A percentile compares a stretch with the other conserved stretches of the same genome.
Evolutionary conservation across 177 flowering plant genomes (phyloP).

Genomic region (Telopea speciosissima): DNA sequence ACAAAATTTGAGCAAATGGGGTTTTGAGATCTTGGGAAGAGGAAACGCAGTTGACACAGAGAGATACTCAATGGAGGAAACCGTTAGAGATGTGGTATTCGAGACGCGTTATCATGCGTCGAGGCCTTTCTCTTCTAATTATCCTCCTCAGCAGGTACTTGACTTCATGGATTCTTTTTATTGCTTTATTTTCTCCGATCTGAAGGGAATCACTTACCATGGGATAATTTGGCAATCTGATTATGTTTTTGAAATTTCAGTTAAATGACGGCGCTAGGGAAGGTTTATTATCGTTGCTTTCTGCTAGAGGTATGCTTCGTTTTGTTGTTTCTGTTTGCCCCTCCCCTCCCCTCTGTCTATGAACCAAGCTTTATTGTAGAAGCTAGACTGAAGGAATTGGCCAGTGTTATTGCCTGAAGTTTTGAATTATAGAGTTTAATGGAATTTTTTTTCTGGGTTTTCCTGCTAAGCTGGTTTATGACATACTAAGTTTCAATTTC

Average conservation of each 20-base stretch:
- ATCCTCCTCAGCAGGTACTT: slow-evolving; percentile 55
- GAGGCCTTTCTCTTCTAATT: slow-evolving; percentile 46
- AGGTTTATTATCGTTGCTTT: slow-evolving; percentile 34
- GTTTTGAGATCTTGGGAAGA: slow-evolving; percentile 14
- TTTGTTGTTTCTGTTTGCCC: not conserved
- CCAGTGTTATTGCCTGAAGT: not conserved
- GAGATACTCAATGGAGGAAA: slow-evolving; percentile 26
- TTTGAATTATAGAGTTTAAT: not conserved
- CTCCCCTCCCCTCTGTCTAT: too few species aligned
- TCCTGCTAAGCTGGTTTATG: not conserved
- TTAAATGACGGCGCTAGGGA: slow-evolving; percentile 32
- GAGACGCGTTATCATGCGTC: slow-evolving; percentile 65
- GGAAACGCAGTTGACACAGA: not conserved
- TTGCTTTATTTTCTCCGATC: not conserved
- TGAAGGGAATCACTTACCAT: not conserved
- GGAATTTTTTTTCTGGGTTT: not conserved
- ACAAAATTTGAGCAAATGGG: slow-evolving; percentile 12
- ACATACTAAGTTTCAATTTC: not conserved
- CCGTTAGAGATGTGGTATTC: slow-evolving; percentile 42
- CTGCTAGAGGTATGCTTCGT: slow-evolving; percentile 28
- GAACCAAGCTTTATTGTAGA: not conserved
- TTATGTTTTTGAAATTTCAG: slow-evolving; percentile 21
- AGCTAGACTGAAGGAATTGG: not conserved
- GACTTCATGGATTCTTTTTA: not conserved
- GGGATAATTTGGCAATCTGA: not conserved